Percentiles rank a stretch among this genome's conserved stretches.
Evolutionary conservation across 352 stramenopile genomes (phyloP).

Genomic region (Blastocystis sp.): DNA sequence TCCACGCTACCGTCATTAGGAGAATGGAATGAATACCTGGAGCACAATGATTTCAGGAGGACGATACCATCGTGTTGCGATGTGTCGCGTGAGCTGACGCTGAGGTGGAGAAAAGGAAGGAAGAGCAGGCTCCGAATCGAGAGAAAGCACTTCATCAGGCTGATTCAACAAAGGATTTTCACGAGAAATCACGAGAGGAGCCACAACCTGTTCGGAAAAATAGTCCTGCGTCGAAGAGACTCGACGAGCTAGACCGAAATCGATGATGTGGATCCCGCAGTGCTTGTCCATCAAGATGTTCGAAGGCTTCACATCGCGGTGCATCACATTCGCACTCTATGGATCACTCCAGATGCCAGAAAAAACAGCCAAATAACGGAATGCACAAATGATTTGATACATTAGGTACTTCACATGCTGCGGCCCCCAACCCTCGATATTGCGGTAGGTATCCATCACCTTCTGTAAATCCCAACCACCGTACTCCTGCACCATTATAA

Average conservation of each 20-base stretch:
- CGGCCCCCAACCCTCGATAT: constrained; percentile 32
- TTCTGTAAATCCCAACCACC: constrained; percentile 56
- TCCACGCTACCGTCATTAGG: constrained; percentile 62
- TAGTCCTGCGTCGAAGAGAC: constrained; percentile 66
- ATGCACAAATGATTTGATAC: constrained; percentile 57
- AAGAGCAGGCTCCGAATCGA: neutral
- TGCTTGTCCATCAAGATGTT: constrained; percentile 97
- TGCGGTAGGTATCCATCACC: constrained; percentile 34
- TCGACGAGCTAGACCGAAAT: constrained; percentile 84
- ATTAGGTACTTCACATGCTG: constrained; percentile 45
- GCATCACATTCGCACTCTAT: constrained; percentile 77
- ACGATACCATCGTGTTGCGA: constrained; percentile 84
- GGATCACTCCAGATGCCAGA: neutral
- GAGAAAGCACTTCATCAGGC: too few species aligned
- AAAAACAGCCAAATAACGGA: constrained; percentile 23
- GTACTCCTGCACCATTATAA: constrained; percentile 7
- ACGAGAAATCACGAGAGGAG: neutral
- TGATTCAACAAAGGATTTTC: neutral
- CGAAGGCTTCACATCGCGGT: constrained; percentile 85
- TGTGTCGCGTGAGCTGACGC: constrained; percentile 75
- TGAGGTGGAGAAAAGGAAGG: neutral
- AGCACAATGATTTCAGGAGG: constrained; percentile 82
- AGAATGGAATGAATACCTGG: constrained; percentile 63
- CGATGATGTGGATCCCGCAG: constrained; percentile 91
- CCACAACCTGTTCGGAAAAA: neutral